Base-by-base conservation (phyloP, 805 yeast genomes). In the Nakazawaea wickerhamii region DNA sequence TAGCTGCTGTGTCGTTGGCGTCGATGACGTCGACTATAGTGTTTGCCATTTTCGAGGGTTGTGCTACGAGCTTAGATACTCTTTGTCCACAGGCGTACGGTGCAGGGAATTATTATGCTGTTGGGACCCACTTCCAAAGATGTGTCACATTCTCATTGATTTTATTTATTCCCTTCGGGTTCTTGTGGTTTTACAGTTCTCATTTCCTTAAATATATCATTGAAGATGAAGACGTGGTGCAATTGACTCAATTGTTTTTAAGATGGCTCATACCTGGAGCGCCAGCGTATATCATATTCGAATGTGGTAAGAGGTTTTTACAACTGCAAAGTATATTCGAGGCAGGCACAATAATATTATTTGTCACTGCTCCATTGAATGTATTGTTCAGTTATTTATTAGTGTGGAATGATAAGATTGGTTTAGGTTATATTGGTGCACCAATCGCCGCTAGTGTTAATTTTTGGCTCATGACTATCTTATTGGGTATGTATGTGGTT, bases 281-380 rank as follows among this genome's bases (percentile, higher is more conserved):
- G 2, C 93, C 93, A 1, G 87, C 86, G 0, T 83, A 75, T 56
- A 78, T 83, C 22, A 52, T 83, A 5, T 77, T 75, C 51, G 93
- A 84, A 60, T 79, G 78, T 57, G 81, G 82, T 33, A 83, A 84
- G 55, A 77, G 85, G 53, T 84, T 70, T 53, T 65, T 84, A 46
- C 91, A 84, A 60, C 79, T 87, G 39, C 91, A 84, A 64, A 87
- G 86, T 23, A 75, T 83, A 10, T 84, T 83, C 63, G 88, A 82
- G 57, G 91, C 91, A 1, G 81, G 88, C 8, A 82, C 90, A 0
- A 70, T 77, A 41, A 84, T 82, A 18, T 63, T 84, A 25, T 62
- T 76, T 21, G 59, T 83, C 17, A 81, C 86, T 50, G 87, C 90
- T 2, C 91, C 93, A 2, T 57, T 84, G 44, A 83, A 84, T 53